These are phyloP conservation scores for Rutstroemia sp. DNA, from an alignment of 2,329 filamentous ascomycete genomes.

Conservation along the genomic window DNA sequence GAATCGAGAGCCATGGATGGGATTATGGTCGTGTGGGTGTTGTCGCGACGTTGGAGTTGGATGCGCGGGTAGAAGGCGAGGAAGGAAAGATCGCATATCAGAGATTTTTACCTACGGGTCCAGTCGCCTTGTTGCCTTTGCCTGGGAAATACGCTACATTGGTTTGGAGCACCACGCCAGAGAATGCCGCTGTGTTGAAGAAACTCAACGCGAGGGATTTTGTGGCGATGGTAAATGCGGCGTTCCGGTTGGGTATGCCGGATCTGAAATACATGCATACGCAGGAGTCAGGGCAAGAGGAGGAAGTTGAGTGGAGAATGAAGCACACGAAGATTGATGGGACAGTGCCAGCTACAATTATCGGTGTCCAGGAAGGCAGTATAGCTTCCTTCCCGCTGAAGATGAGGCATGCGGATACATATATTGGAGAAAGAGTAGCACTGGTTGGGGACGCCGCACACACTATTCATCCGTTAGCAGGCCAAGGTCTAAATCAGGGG, in stretches of 20 bases:
- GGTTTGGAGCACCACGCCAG: conserved; percentile 89
- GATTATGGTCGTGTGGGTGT: conserved; percentile 88
- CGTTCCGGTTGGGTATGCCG: conserved; percentile 71
- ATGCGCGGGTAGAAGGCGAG: conserved; percentile 48
- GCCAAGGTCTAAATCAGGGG: conserved; percentile 90
- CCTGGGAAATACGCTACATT: conserved; percentile 77
- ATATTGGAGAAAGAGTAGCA: conserved; percentile 82
- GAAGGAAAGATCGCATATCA: conserved; percentile 76
- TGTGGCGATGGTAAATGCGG: conserved; percentile 82
- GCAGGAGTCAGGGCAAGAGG: conserved; percentile 47
- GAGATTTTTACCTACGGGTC: conserved; percentile 86
- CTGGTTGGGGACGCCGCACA: conserved; percentile 93
- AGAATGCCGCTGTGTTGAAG: conserved; percentile 73
- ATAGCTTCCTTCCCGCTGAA: conserved; percentile 87
- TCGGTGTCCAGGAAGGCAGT: conserved; percentile 67
- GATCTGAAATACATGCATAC: conserved; percentile 82
- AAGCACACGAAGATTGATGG: conserved; percentile 50
- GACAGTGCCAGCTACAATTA: conserved; percentile 57
- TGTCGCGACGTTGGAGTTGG: conserved; percentile 77
- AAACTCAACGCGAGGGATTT: conserved; percentile 66
- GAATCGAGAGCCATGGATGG: conserved; percentile 81
- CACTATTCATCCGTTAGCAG: conserved; percentile 87
- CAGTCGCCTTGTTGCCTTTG: conserved; percentile 83
- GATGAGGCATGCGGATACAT: conserved; percentile 89
- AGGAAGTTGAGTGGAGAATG: conserved; percentile 80